Evolutionary conservation across 805 yeast genomes (phyloP), one percentile per base, ranked within the genome.

Genomic region (Suhomyces xylopsoci): DNA sequence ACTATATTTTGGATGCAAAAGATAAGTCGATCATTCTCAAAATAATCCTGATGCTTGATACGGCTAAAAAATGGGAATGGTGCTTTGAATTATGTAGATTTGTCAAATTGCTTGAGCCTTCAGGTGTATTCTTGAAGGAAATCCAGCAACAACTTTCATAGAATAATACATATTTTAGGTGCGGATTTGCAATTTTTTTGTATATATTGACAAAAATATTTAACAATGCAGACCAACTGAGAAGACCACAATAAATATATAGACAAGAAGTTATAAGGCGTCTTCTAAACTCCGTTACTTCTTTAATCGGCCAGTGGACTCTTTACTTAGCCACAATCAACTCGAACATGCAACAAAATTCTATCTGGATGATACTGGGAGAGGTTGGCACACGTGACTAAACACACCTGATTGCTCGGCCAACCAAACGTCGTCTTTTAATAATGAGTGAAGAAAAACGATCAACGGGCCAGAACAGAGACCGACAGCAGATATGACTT

Each of bases 21-120:
- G 85, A 81, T 59, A 65, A 72, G 28, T 59, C 60, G 9, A 66
- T 81, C 51, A 74, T 80, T 19, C 58, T 73, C 32, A 65, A 74
- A 49, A 79, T 81, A 12, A 67, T 81, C 44, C 63, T 66, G 49
- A 75, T 78, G 65, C 66, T 81, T 48, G 68, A 68, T 36, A 60
- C 62, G 7, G 68, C 70, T n/a, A 69, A 73, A 51, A 66, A 65
- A 49, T 81, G 80, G 73, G 83, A 79, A 45, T 78, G 82, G 61
- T 77, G 83, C 42, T 81, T 80, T 62, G 85, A 81, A 56, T 65
- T 81, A 51, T 71, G 83, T 50, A 68, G 85, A 47, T 81, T 80
- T 57, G 74, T 81, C 50, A 81, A 81, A 58, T 61, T 81, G 15
- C 68, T 81, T 34, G 83, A 76, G 52, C 77, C 76, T 2, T 64